These are phyloP conservation scores for Cystobasidium sp. DNA, from an alignment of 1,284 basidiomycete genomes.

Conservation along the genomic window DNA sequence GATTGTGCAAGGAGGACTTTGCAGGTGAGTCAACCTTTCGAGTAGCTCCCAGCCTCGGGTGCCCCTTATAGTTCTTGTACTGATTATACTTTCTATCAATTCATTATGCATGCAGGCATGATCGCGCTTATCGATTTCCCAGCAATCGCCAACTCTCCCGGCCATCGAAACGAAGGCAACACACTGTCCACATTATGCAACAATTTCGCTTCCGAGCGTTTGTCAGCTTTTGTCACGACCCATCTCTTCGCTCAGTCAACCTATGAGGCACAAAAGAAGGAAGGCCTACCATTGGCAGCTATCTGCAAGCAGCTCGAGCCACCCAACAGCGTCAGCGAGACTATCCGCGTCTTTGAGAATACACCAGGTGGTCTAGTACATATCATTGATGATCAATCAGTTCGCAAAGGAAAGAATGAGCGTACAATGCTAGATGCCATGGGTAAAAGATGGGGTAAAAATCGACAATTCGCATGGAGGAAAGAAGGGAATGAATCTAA, in stretches of 20 bases:
- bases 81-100: constrained; percentile 60
- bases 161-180: constrained; percentile 71
- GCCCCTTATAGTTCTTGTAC: too few relatives aligned
- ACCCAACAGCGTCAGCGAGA: constrained; percentile 66
- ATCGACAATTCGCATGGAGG: constrained; percentile 73
- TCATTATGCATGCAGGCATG: constrained; percentile 80
- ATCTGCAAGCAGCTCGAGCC: constrained; percentile 26
- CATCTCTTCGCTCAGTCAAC: constrained; percentile 74
- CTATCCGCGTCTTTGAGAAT: constrained; percentile 82
- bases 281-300: constrained; percentile 12
- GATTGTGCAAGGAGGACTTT: constrained; percentile 88
- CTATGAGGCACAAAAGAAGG: constrained; percentile 19
- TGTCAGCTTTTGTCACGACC: constrained; percentile 82
- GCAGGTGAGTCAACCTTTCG: constrained; percentile 56
- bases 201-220: constrained; percentile 91
- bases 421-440: constrained; percentile 94
- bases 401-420: constrained; percentile 85
- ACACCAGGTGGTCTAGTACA: constrained; percentile 88
- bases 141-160: constrained; percentile 73
- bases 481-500: constrained; percentile 66
- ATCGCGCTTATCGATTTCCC: constrained; percentile 95
- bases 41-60: too few relatives aligned
- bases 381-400: constrained; percentile 96
- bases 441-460: constrained; percentile 90
- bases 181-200: constrained; percentile 95